Conservation (phyloP, 2,329 filamentous ascomycete species). For the Penicillium sp. region DNA sequence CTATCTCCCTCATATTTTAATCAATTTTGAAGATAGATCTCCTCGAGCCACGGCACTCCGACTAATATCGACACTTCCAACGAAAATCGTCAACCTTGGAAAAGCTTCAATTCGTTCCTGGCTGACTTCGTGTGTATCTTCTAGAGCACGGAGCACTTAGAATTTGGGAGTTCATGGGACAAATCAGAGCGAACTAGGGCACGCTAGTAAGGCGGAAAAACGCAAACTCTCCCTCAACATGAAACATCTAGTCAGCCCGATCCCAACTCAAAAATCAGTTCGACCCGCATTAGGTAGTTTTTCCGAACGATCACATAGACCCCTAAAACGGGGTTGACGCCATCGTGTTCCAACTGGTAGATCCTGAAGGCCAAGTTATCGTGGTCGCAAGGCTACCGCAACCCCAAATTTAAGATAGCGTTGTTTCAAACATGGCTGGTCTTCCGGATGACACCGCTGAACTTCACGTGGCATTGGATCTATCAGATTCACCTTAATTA, state of each 20-base stretch:
- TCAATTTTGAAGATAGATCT: background rate
- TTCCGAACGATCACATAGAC: background rate
- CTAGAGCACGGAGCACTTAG: background rate
- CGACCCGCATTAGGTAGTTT: background rate
- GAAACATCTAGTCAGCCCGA: background rate
- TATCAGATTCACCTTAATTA: constrained; percentile 1
- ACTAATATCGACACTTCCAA: background rate
- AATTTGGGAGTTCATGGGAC: background rate
- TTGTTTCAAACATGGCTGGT: background rate
- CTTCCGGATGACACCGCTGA: background rate
- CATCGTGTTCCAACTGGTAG: background rate
- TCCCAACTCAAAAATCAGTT: constrained; percentile 3
- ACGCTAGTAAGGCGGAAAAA: background rate
- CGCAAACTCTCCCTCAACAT: background rate
- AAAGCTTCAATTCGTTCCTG: too few species aligned
- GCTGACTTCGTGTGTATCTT: background rate
- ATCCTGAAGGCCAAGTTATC: background rate
- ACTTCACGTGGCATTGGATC: background rate
- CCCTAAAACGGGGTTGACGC: background rate
- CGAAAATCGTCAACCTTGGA: too few species aligned
- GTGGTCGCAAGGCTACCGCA: background rate
- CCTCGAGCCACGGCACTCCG: too few species aligned
- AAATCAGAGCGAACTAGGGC: background rate
- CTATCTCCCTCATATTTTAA: background rate
- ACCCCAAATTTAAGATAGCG: background rate